Evolutionary conservation across 2,329 filamentous ascomycete species (phyloP), one percentile per base, ranked within the genome.

Genomic region (Aspergillus puulaauensis): DNA sequence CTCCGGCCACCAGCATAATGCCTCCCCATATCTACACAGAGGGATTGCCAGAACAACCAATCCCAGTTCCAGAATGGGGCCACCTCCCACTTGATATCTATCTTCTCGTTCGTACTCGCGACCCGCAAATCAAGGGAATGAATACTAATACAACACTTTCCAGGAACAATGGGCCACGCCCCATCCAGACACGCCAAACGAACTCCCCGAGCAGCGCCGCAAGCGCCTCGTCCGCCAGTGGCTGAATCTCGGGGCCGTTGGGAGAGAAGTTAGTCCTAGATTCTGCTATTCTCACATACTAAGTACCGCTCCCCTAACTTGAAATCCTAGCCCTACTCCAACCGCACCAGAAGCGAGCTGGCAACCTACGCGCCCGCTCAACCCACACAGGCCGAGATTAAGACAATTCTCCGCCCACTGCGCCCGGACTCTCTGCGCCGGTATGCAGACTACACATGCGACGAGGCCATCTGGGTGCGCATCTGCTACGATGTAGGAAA

Each of bases 1-100:
- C 31, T 33, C 31, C n/a, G 41, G 31, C 31, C 31, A 33, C 6
- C 21, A 33, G 19, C 4, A 52, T 15, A 23, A 53, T 53, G 51
- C 51, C 51, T n/a, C 51, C 41, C 31, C 27, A 53, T 44, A 53
- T 53, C 24, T 46, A 53, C 51, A 46, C 51, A 35, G 51, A 53
- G 12, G 27, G 41, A 37, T 43, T 45, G n/a, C 27, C 24, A 11
- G 40, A 53, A 46, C 31, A 19, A 14, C 24, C 15, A 27, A 11
- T 41, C 14, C 50, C 39, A 43, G 39, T 44, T 33, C 50, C 50
- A 43, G 39, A 33, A 33, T 52, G 50, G 39, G 39, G 50, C 8
- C 37, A 41, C 39, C 37, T 52, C 2, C 50, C 50, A 21, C 39
- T 52, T 9, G 37, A 52, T 24, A 52, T 43, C 17, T 52, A 52